Evolutionary conservation across 225 moss, liverwort and hornwort species (phyloP), one percentile per base, ranked within the genome.

Genomic region (Thuidium tamariscinum): DNA sequence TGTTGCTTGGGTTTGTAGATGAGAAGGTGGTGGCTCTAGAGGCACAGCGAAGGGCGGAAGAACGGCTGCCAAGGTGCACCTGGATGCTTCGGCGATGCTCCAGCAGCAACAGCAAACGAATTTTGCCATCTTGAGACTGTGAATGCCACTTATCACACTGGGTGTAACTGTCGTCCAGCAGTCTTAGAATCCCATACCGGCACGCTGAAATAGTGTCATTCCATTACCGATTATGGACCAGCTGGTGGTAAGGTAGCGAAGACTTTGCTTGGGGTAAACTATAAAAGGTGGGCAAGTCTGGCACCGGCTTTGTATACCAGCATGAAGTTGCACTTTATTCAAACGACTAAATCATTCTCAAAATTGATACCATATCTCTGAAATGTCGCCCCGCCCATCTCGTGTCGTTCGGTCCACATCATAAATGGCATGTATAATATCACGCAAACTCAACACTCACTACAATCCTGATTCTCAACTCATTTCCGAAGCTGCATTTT

Each of bases 1-100:
- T 55, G 82, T 80, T 27, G 86, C 36, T 36, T 41, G 61, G 73
- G 54, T 55, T 69, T 75, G 83, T 60, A 94, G 94, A 93, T 84
- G 93, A 93, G 82, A 94, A 94, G 85, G 94, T 94, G 6, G 89
- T 93, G 70, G 94, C 90, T 84, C 41, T 93, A 48, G 94, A 93
- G 87, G 94, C 94, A 18, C 91, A 94, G 87, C 89, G 93, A 54
- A 90, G 94, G 89, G 93, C 93, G 69, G 91, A 91, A 34, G 91
- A 89, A 82, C 87, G 65, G 88, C 90, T 86, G 91, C 90, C 27
- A 93, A 86, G 88, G 93, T 91, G 75, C 85, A 87, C 27, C 52
- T 92, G 73, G 85, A 86, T 51, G 89, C 87, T 72, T 89, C 91
- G 8, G 86, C 82, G 57, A 61, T 62, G 51, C 82, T 71, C 52